Evolutionary conservation across 495 filamentous ascomycete species (phyloP).

Genomic region (Xylaria intraflava): DNA sequence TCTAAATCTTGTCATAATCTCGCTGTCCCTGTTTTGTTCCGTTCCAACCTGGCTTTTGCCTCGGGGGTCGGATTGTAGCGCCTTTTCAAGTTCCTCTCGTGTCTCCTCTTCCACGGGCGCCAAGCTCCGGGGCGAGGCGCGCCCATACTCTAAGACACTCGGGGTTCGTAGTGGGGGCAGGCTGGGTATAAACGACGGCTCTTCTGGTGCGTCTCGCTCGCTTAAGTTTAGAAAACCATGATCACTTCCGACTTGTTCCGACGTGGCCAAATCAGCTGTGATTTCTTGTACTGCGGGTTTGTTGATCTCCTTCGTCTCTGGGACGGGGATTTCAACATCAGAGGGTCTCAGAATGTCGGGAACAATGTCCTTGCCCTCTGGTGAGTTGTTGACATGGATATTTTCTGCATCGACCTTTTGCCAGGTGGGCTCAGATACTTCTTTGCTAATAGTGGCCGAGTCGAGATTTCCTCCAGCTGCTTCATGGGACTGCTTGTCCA

Average conservation of each 20-base stretch:
- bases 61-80: neutral
- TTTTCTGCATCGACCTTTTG: constrained; percentile 4
- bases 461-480: neutral
- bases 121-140: constrained; percentile 31
- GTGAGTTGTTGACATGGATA: constrained; percentile 14
- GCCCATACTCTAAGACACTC: constrained; percentile 24
- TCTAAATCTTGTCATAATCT: constrained; percentile 38
- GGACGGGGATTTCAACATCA: neutral
- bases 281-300: constrained; percentile 17
- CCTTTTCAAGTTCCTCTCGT: constrained; percentile 31
- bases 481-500: neutral
- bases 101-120: constrained; percentile 39
- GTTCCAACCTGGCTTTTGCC: constrained; percentile 8
- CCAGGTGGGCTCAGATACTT: neutral
- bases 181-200: constrained; percentile 2
- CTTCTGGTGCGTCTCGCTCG: constrained; percentile 1
- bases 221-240: neutral
- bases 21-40: constrained; percentile 46
- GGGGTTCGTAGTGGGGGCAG: constrained; percentile 15
- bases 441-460: neutral
- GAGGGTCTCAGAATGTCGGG: constrained; percentile 15
- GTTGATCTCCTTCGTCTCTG: constrained; percentile 8
- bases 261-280: constrained; percentile 19
- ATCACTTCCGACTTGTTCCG: constrained; percentile 13
- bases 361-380: constrained; percentile 13